phyloP scores from a whole-genome alignment of 1,139 yeast species.

The Yamadazyma trypodendri region DNA sequence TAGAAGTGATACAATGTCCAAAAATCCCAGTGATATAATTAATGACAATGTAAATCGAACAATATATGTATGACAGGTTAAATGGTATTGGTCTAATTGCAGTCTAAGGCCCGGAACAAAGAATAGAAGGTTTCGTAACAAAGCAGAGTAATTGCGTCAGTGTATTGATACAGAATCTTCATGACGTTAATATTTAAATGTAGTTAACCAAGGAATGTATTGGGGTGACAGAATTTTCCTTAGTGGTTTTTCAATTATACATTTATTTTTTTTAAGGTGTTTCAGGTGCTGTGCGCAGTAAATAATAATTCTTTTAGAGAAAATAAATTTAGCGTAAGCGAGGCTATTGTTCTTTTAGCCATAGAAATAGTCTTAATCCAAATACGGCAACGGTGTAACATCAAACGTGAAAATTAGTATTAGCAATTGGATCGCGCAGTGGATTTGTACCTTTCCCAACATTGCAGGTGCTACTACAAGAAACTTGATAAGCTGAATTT shows the following conservation, averaged over 20 bases:
- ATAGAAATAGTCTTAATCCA: conserved; percentile 1
- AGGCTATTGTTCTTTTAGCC: conserved; percentile 4
- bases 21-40: too few species aligned
- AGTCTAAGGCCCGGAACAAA: neutral
- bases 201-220: too few species aligned
- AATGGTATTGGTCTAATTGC: neutral
- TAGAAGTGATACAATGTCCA: too few species aligned
- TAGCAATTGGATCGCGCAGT: neutral
- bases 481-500: too few species aligned
- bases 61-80: neutral
- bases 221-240: neutral
- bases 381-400: neutral
- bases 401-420: too few species aligned
- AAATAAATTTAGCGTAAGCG: conserved; percentile 4
- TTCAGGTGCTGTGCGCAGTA: conserved; percentile 4
- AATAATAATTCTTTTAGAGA: conserved; percentile 1
- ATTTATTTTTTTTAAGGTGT: neutral
- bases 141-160: neutral
- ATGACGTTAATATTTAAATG: too few species aligned
- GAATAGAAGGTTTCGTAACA: conserved; percentile 1
- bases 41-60: neutral
- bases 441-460: too few species aligned
- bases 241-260: neutral
- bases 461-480: too few species aligned
- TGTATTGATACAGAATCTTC: too few species aligned